Evolutionary conservation across 495 filamentous ascomycete genomes (phyloP).

Genomic region (Mytilinidion resinicola): DNA sequence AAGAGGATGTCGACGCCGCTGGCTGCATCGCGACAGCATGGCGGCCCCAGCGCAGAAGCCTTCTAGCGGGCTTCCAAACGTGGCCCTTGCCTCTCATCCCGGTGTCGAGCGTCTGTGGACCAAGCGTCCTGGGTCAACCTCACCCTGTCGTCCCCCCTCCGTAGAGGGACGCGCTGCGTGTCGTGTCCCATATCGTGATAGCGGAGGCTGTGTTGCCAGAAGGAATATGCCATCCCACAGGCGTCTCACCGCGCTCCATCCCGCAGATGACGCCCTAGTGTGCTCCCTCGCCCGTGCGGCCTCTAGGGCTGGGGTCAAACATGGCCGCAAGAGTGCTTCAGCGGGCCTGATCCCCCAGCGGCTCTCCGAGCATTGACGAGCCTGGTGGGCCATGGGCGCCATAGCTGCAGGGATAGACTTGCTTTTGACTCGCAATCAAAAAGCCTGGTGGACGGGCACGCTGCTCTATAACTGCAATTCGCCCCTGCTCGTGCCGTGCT

Average conservation of each 20-base stretch:
- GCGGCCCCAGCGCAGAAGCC: slow-evolving; percentile 17
- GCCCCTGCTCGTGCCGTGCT: slow-evolving; percentile 18
- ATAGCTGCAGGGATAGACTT: slow-evolving; percentile 13
- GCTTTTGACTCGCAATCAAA: slow-evolving; percentile 11
- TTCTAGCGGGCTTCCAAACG: slow-evolving; percentile 28
- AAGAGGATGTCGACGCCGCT: too few relatives aligned
- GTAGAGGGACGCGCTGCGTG: neutral
- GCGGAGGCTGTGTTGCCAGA: slow-evolving; percentile 6
- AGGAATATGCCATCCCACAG: slow-evolving; percentile 9
- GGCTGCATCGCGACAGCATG: slow-evolving; percentile 1
- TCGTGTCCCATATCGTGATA: neutral
- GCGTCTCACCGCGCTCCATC: neutral
- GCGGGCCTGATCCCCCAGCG: neutral
- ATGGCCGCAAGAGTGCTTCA: slow-evolving; percentile 15
- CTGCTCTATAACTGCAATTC: slow-evolving; percentile 18
- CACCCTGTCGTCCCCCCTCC: neutral
- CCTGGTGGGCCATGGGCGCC: neutral
- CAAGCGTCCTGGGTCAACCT: slow-evolving; percentile 3
- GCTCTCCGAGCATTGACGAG: neutral
- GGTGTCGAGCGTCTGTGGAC: neutral
- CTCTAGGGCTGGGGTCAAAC: slow-evolving; percentile 6
- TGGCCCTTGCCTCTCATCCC: slow-evolving; percentile 7
- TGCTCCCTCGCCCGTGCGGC: slow-evolving; percentile 1
- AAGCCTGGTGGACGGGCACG: slow-evolving; percentile 5
- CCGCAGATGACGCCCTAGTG: neutral